Conservation (phyloP, 768 basidiomycete species). For the Calocybe indica region DNA sequence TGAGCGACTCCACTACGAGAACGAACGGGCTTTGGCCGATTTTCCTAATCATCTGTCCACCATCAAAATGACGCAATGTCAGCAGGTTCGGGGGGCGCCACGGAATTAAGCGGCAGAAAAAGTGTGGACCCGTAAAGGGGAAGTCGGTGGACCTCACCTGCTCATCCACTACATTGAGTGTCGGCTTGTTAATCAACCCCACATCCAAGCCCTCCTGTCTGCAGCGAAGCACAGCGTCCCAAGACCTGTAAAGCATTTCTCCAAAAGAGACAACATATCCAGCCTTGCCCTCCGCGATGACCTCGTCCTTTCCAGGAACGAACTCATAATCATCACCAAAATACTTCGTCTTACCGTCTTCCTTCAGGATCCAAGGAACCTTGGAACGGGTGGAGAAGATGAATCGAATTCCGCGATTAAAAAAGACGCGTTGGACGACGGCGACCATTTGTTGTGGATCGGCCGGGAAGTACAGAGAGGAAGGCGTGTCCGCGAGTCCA, state of each 20-base stretch:
- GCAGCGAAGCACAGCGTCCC: slow-evolving; percentile 75
- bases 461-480: slow-evolving; percentile 85
- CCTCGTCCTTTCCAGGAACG: slow-evolving; percentile 79
- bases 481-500: slow-evolving; percentile 73
- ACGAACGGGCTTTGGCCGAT: slow-evolving; percentile 74
- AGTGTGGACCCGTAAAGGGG: not conserved
- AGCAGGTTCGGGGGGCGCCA: not conserved
- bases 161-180: slow-evolving; percentile 81
- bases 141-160: slow-evolving; percentile 33
- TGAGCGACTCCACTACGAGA: slow-evolving; percentile 79
- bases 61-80: not conserved
- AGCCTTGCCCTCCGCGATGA: slow-evolving; percentile 67
- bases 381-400: slow-evolving; percentile 88
- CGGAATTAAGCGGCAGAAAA: not conserved
- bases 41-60: slow-evolving; percentile 51
- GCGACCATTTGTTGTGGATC: slow-evolving; percentile 79
- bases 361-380: slow-evolving; percentile 80
- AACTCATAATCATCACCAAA: slow-evolving; percentile 65
- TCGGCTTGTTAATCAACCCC: slow-evolving; percentile 83
- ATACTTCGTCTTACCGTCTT: slow-evolving; percentile 64
- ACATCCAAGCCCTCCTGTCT: slow-evolving; percentile 71
- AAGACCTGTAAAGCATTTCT: slow-evolving; percentile 81
- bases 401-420: slow-evolving; percentile 77
- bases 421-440: slow-evolving; percentile 73
- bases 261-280: slow-evolving; percentile 86